Percentiles rank a stretch among this genome's conserved stretches.
These are phyloP conservation scores for Cladorrhinum samala DNA, from an alignment of 495 filamentous ascomycete species.

Conservation along the genomic window DNA sequence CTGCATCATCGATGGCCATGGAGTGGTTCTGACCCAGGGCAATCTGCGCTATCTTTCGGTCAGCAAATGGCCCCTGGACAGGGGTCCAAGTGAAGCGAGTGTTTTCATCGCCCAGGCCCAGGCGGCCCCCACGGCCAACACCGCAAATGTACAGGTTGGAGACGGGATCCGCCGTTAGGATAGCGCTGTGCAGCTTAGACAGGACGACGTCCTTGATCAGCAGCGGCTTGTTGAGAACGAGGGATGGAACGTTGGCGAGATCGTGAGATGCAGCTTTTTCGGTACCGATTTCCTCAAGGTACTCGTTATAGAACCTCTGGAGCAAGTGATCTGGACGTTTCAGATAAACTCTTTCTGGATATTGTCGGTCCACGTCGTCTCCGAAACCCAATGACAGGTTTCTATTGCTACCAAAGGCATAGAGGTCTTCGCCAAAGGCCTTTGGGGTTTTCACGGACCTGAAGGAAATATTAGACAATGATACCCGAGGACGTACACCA, in stretches of 20 bases:
- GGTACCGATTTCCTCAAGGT: constrained; percentile 35
- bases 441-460: background rate
- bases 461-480: constrained; percentile 1
- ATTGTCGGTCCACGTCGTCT: constrained; percentile 89
- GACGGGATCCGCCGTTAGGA: constrained; percentile 83
- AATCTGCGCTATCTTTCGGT: constrained; percentile 62
- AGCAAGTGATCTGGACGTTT: constrained; percentile 77
- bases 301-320: constrained; percentile 58
- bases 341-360: constrained; percentile 73
- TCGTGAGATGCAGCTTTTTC: constrained; percentile 28
- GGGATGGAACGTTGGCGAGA: constrained; percentile 53
- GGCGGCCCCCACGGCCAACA: constrained; percentile 80
- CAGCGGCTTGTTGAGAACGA: constrained; percentile 63
- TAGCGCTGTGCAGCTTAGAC: constrained; percentile 87
- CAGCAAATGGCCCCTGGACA: constrained; percentile 64
- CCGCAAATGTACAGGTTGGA: constrained; percentile 92
- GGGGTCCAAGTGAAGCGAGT: constrained; percentile 80
- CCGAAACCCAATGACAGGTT: constrained; percentile 89
- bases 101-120: constrained; percentile 84
- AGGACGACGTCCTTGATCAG: constrained; percentile 71
- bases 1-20: constrained; percentile 71
- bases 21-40: constrained; percentile 90
- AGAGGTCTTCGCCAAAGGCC: constrained; percentile 70
- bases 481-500: constrained; percentile 1
- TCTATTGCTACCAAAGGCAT: constrained; percentile 90